Conservation (phyloP, 2,329 filamentous ascomycete species). For the Apiospora saccharicola region DNA sequence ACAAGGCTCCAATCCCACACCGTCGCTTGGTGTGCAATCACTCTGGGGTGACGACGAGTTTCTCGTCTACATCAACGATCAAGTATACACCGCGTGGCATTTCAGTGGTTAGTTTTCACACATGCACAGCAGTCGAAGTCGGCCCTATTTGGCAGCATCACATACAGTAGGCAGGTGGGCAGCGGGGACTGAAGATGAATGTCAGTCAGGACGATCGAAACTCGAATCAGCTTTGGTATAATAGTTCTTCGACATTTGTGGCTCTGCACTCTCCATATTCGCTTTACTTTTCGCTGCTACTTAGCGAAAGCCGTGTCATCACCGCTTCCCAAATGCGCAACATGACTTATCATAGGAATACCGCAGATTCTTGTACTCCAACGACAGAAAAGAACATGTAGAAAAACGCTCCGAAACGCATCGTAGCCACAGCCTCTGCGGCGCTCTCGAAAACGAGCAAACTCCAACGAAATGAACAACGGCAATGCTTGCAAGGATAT, state of each 20-base stretch:
- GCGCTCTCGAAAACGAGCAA: background rate
- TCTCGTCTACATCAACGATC: slow-evolving; percentile 37
- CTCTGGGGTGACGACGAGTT: slow-evolving; percentile 37
- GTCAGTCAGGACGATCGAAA: background rate
- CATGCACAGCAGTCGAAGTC: background rate
- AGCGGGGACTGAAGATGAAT: background rate
- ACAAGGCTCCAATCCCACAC: slow-evolving; percentile 28
- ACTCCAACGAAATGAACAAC: slow-evolving; percentile 15
- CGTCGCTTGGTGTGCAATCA: slow-evolving; percentile 28
- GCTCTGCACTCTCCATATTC: slow-evolving; percentile 9
- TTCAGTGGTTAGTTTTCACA: slow-evolving; percentile 27
- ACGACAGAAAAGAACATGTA: slow-evolving; percentile 23
- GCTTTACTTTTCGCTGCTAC: background rate
- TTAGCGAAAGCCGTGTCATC: background rate
- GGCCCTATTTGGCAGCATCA: background rate
- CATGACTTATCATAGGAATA: slow-evolving; percentile 21
- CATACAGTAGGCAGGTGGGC: background rate
- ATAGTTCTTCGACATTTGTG: slow-evolving; percentile 13
- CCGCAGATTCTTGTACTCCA: slow-evolving; percentile 23
- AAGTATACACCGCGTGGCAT: slow-evolving; percentile 39
- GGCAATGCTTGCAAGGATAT: slow-evolving; percentile 42
- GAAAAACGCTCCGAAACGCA: slow-evolving; percentile 11
- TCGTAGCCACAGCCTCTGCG: background rate
- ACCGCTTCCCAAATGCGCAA: slow-evolving; percentile 22
- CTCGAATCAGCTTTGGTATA: slow-evolving; percentile 8